Base-by-base conservation (phyloP, 2,329 filamentous ascomycete genomes). In the Apiospora arundinis region DNA sequence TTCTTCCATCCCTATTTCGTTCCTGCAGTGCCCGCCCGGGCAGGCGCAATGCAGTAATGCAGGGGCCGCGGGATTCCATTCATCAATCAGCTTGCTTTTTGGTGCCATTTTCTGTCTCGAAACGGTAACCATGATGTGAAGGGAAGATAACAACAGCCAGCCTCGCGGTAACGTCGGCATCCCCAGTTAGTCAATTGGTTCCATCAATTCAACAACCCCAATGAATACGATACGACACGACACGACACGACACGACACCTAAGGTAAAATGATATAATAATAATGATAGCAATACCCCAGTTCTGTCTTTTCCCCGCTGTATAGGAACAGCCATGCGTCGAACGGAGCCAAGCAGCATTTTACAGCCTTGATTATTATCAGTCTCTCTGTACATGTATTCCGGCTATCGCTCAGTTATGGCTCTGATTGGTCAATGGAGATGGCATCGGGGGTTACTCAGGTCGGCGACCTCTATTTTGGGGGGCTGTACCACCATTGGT, bases 1-100 rank as follows among this genome's bases (percentile, higher is more conserved):
- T 52, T 52, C 52, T 23, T 40, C 28, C 42, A 45, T 63, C n/a
- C 28, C 40, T 63, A n/a, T 63, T 40, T n/a, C 40, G 56, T 63
- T 40, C 56, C 56, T 63, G 56, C 56, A 63, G 56, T 40, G 56
- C 16, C 56, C 42, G 56, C 32, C 56, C 28, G 56, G 32, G 18
- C 56, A 63, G 21, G 56, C 14, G 16, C 32, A 32, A n/a, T 32
- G 32, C 56, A 21, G 21, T 40, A 40, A 63, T 63, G 56, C 56
- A 63, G 56, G 56, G 56, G 56, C 56, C 56, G 56, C 56, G 9
- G 56, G 18, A 63, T 21, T 60, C 40, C 56, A 37, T 60, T 63
- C 56, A 63, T 37, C 56, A 63, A 63, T n/a, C 56, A 63, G 56
- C 56, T 63, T 63, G 56, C 56, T 63, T 63, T 63, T 63, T 40